A percentile compares a stretch with the other conserved stretches of the same genome.
phyloP scores from a whole-genome alignment of 805 yeast species.

The Teunomyces pallodes region DNA sequence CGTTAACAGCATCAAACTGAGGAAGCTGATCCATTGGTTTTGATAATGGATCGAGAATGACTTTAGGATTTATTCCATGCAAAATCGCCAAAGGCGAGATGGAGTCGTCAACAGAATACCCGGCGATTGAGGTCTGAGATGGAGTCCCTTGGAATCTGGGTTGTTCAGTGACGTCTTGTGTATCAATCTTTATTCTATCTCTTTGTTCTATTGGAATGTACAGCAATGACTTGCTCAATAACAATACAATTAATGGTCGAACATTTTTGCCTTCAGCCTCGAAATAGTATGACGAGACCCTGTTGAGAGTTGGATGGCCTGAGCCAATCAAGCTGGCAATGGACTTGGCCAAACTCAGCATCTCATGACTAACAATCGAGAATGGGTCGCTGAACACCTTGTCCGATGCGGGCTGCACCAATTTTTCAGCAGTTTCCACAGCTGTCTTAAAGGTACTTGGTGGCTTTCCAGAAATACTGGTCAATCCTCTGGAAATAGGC shows the following conservation, averaged over 20 bases:
- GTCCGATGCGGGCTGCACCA: constrained; percentile 60
- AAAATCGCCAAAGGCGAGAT: constrained; percentile 79
- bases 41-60: constrained; percentile 77
- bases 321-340: constrained; percentile 86
- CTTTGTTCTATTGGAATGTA: constrained; percentile 70
- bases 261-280: constrained; percentile 96
- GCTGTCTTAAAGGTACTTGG: constrained; percentile 45
- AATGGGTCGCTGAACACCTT: constrained; percentile 73
- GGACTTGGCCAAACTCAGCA: constrained; percentile 83
- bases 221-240: constrained; percentile 77
- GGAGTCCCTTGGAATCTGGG: constrained; percentile 61
- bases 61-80: constrained; percentile 87
- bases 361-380: constrained; percentile 86
- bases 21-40: constrained; percentile 75
- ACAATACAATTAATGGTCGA: constrained; percentile 82
- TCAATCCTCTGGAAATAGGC: neutral
- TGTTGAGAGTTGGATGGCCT: constrained; percentile 88
- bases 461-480: neutral
- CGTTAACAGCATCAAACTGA: constrained; percentile 54
- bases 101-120: constrained; percentile 57
- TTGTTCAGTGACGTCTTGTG: constrained; percentile 63
- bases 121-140: constrained; percentile 52
- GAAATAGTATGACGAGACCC: constrained; percentile 92
- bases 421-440: constrained; percentile 66
- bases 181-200: constrained; percentile 60